Base-by-base conservation (phyloP, 495 filamentous ascomycete species). In the Halenospora varia region DNA sequence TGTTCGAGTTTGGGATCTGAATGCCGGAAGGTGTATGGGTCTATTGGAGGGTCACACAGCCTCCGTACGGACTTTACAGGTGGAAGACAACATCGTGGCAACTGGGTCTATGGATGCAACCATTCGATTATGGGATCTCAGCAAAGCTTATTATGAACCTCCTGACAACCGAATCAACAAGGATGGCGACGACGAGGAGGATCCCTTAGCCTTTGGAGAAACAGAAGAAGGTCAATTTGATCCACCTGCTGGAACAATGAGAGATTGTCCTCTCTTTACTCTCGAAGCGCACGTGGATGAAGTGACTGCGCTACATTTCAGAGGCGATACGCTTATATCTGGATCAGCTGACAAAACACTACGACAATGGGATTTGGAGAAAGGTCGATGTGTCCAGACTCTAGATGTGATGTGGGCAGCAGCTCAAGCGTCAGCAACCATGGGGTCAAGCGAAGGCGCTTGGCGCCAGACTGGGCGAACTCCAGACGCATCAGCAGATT, bases 401-500 rank as follows among this genome's bases (percentile, higher is more conserved):
- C 76, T 99, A 24, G 94, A 99, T 71, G 92, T 99, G n/a, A 85
- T 99, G 62, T 99, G 94, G 94, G 94, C 94, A 3, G 90, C 94
- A 1, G 92, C 94, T 2, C 95, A 97, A 69, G 91, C 90, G 23
- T 89, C 87, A 9, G 83, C 89, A 25, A 79, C 79, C 9, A 77
- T 85, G 49, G 73, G 75, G 10, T 73, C 77, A 0, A 72, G 71
- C 55, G 79, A 81, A 61, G 77, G 77, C 17, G 70, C 78, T 58
- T 90, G 78, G 80, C 74, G 71, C 57, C 69, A 71, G 52, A 73
- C 75, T 39, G 84, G 84, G 29, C 80, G 83, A 40, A 57, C 77
- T 41, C 77, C 84, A 25, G 84, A 88, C 70, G 78, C 80, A 6
- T 82, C 85, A 17, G 90, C 92, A 1, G 90, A 96, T 62, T 99